Evolutionary conservation across 306 rosid species (phyloP), one percentile per base, ranked within the genome.

Genomic region (Acacia crassicarpa): DNA sequence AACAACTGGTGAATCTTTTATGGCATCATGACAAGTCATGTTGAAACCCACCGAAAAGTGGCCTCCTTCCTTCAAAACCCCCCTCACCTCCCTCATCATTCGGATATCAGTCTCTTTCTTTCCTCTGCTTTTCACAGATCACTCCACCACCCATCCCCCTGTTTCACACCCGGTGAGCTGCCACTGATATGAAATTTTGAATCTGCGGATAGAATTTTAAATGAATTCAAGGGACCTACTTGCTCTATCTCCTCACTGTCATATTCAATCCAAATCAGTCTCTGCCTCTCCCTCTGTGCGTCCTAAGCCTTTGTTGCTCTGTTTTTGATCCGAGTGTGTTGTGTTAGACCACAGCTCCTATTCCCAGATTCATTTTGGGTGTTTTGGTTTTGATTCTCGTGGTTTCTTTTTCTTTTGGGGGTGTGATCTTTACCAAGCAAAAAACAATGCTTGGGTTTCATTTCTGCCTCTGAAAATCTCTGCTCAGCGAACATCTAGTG

Each of bases 1-100:
- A 65, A 65, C 11, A 77, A 74, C 80, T 35, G 88, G 61, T 78
- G 59, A 70, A 22, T 78, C 74, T 82, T 80, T 84, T 78, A 85
- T 85, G 83, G 70, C 70, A 63, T 49, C 66, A 77, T 83, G 71
- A 80, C 84, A 78, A 58, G 78, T 85, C 83, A 66, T 62, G 48
- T 56, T 78, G 68, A 61, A 62, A 54, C 71, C 40, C 82, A 81
- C 81, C 83, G 0, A 61, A 78, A 54, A 43, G n/a, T 20, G 22
- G 14, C 43, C 81, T 77, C 22, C 32, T n/a, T 73, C 43, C 38
- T 73, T 74, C n/a, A n/a, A 72, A 51, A 75, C 82, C 79, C 30
- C 30, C 63, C 77, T 76, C 79, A 79, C 58, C 10, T 4, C 62
- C 45, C 25, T 53, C 23, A 32, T 69, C 78, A 74, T 59, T 85